These are phyloP conservation scores for Botryosphaeria dothidea DNA, from an alignment of 2,329 filamentous ascomycete genomes.

Conservation along the genomic window DNA sequence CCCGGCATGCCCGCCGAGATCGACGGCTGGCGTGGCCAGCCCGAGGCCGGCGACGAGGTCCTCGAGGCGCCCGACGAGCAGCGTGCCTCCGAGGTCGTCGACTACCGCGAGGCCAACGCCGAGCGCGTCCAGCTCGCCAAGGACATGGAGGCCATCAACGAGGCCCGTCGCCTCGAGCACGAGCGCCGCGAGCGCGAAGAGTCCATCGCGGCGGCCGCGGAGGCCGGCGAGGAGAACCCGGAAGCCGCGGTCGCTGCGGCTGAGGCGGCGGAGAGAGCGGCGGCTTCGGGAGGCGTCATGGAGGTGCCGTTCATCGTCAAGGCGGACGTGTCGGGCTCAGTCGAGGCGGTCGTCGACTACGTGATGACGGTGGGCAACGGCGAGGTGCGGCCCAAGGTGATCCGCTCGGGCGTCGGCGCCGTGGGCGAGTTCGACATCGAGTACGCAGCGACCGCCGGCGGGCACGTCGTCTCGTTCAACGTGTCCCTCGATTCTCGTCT, in stretches of 20 bases:
- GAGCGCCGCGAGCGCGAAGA: slow-evolving; percentile 62
- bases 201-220: slow-evolving; percentile 26
- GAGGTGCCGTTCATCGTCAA: slow-evolving; percentile 83
- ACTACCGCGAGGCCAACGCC: slow-evolving; percentile 71
- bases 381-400: slow-evolving; percentile 75
- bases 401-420: slow-evolving; percentile 75
- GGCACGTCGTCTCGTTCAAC: slow-evolving; percentile 86
- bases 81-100: slow-evolving; percentile 74
- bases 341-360: slow-evolving; percentile 81
- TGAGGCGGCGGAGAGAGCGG: slow-evolving; percentile 38
- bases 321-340: slow-evolving; percentile 89
- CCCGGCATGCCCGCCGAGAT: slow-evolving; percentile 92
- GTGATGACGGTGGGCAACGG: slow-evolving; percentile 79
- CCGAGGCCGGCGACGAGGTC: slow-evolving; percentile 82
- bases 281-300: slow-evolving; percentile 44
- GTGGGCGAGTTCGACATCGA: slow-evolving; percentile 87
- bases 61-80: slow-evolving; percentile 79
- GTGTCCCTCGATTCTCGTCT: slow-evolving; percentile 67
- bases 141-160: slow-evolving; percentile 77
- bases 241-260: slow-evolving; percentile 37
- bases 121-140: slow-evolving; percentile 66
- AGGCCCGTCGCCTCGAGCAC: slow-evolving; percentile 57
- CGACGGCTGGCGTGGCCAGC: slow-evolving; percentile 90
- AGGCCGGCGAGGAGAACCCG: slow-evolving; percentile 24
- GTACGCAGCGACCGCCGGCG: slow-evolving; percentile 75